These are phyloP conservation scores for Ophioceras dolichostomum DNA, from an alignment of 2,329 filamentous ascomycete genomes.

Conservation along the genomic window DNA sequence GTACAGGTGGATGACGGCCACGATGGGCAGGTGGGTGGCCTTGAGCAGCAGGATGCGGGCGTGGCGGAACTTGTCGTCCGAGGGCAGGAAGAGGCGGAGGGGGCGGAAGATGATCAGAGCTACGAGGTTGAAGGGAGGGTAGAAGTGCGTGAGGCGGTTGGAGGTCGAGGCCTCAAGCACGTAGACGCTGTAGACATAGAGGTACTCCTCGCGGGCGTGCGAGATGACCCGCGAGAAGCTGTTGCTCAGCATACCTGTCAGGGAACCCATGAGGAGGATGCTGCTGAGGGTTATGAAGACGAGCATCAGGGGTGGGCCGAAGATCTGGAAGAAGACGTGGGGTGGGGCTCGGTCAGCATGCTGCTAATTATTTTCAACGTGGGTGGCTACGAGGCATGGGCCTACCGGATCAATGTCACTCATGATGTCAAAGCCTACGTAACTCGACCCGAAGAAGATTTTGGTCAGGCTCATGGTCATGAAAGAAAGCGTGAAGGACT, in stretches of 20 bases:
- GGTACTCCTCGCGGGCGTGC: slow-evolving; percentile 61
- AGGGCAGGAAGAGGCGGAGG: slow-evolving; percentile 53
- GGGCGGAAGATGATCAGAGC: slow-evolving; percentile 62
- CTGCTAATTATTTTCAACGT: too few species aligned
- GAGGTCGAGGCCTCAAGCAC: slow-evolving; percentile 56
- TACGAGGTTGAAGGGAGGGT: slow-evolving; percentile 62
- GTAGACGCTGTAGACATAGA: slow-evolving; percentile 61
- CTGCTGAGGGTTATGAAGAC: slow-evolving; percentile 68
- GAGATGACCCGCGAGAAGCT: slow-evolving; percentile 55
- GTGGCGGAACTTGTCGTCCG: slow-evolving; percentile 49
- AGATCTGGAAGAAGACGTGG: too few species aligned
- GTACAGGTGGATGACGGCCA: slow-evolving; percentile 56
- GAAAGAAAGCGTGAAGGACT: slow-evolving; percentile 47
- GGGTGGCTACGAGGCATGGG: too few species aligned
- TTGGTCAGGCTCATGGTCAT: slow-evolving; percentile 72
- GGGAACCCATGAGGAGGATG: slow-evolving; percentile 65
- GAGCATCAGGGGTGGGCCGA: slow-evolving; percentile 51
- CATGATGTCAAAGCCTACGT: slow-evolving; percentile 62
- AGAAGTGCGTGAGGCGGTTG: slow-evolving; percentile 58
- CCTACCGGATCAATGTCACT: slow-evolving; percentile 40
- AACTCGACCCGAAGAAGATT: slow-evolving; percentile 70
- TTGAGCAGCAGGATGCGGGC: slow-evolving; percentile 51
- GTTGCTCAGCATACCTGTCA: slow-evolving; percentile 69
- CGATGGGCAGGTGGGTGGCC: slow-evolving; percentile 53
- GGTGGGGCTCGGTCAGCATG: too few species aligned